These are phyloP conservation scores for Fusarium sp. DNA, from an alignment of 2,329 filamentous ascomycete species.

Conservation along the genomic window DNA sequence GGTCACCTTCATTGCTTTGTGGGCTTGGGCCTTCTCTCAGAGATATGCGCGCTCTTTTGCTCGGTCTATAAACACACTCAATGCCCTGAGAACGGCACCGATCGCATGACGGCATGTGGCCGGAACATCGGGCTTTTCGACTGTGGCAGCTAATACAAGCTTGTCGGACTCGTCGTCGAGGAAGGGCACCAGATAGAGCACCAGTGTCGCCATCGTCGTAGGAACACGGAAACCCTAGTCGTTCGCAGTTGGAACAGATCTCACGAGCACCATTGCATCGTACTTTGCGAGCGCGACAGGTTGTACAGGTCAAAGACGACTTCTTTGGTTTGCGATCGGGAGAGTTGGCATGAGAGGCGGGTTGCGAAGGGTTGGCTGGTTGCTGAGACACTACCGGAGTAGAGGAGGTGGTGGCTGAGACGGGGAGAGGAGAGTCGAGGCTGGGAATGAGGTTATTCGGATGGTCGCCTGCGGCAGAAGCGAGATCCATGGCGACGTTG, in stretches of 20 bases:
- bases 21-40: slow-evolving; percentile 48
- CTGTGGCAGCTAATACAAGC: slow-evolving; percentile 70
- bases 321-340: slow-evolving; percentile 55
- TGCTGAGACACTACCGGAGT: slow-evolving; percentile 29
- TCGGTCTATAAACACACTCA: slow-evolving; percentile 66
- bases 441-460: slow-evolving; percentile 45
- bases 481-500: slow-evolving; percentile 47
- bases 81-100: slow-evolving; percentile 63
- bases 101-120: slow-evolving; percentile 67
- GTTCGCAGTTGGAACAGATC: slow-evolving; percentile 69
- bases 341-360: slow-evolving; percentile 45
- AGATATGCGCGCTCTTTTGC: slow-evolving; percentile 55
- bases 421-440: slow-evolving; percentile 44
- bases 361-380: slow-evolving; percentile 35
- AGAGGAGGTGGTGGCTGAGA: slow-evolving; percentile 12
- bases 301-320: slow-evolving; percentile 63
- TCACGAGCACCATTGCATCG: slow-evolving; percentile 67
- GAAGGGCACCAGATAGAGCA: slow-evolving; percentile 58
- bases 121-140: slow-evolving; percentile 69
- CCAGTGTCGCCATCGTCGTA: slow-evolving; percentile 63
- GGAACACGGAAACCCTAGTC: slow-evolving; percentile 68
- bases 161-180: slow-evolving; percentile 66
- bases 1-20: slow-evolving; percentile 52
- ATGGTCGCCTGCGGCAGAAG: slow-evolving; percentile 44
- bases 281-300: slow-evolving; percentile 68